Conservation (phyloP, 2,329 filamentous ascomycete species). For the Ophiocordyceps australis region DNA sequence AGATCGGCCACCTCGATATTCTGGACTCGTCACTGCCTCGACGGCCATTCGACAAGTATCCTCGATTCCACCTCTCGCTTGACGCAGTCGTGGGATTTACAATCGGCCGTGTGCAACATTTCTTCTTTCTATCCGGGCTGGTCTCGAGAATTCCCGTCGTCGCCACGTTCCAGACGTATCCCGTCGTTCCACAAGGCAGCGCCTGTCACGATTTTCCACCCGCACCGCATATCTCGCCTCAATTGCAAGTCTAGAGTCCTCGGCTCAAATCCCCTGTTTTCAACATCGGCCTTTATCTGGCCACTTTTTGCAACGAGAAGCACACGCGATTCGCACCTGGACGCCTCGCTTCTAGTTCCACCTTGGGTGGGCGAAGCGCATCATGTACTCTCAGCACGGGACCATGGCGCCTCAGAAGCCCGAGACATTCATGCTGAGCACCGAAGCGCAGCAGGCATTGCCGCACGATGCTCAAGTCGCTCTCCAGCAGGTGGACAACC, state of each 20-base stretch:
- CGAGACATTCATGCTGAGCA: constrained; percentile 97
- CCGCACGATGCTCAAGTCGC: constrained; percentile 95
- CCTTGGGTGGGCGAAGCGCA: constrained; percentile 9
- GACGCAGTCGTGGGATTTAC: constrained; percentile 21
- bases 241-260: not conserved
- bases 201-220: constrained; percentile 7
- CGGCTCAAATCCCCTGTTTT: not conserved
- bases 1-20: too few relatives aligned
- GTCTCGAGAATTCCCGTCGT: constrained; percentile 21
- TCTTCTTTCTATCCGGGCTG: constrained; percentile 22
- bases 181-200: constrained; percentile 12
- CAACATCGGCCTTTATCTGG: not conserved
- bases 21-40: constrained; percentile 20
- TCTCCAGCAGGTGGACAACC: constrained; percentile 92
- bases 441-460: constrained; percentile 88
- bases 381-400: constrained; percentile 69
- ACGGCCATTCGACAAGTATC: constrained; percentile 16
- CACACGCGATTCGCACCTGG: not conserved
- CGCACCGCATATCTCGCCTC: not conserved
- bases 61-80: constrained; percentile 21
- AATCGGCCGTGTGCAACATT: constrained; percentile 9
- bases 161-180: constrained; percentile 2
- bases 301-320: not conserved
- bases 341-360: constrained; percentile 1
- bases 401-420: constrained; percentile 91